A percentile compares a stretch with the other conserved stretches of the same genome.
These are phyloP conservation scores for Nitzschia inconspicua DNA, from an alignment of 108 stramenopile genomes.

Conservation along the genomic window DNA sequence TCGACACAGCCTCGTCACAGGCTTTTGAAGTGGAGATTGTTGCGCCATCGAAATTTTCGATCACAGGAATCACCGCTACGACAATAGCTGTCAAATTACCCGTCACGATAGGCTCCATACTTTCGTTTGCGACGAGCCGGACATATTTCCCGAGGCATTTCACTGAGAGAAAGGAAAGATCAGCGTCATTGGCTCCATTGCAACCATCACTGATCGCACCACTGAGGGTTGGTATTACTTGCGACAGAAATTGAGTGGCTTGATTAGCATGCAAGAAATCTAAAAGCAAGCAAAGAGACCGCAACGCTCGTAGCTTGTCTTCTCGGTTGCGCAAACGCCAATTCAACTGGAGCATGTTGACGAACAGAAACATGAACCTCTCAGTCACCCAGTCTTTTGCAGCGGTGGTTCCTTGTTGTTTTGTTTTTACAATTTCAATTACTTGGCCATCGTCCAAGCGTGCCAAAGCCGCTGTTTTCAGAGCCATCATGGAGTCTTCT, in stretches of 20 bases:
- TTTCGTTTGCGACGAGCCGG: conserved; percentile 40
- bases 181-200: background rate
- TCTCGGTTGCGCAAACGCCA: conserved; percentile 40
- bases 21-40: conserved; percentile 3
- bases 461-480: conserved; percentile 28
- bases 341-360: conserved; percentile 62
- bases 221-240: conserved; percentile 67
- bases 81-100: conserved; percentile 71
- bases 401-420: background rate
- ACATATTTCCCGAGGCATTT: conserved; percentile 59
- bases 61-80: conserved; percentile 71
- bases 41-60: conserved; percentile 23
- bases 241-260: conserved; percentile 70
- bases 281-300: conserved; percentile 50
- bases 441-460: background rate
- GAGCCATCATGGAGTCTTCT: conserved; percentile 32
- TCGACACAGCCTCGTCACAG: conserved; percentile 40
- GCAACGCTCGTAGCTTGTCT: conserved; percentile 53
- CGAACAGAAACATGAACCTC: conserved; percentile 78
- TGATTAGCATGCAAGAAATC: conserved; percentile 42
- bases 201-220: conserved; percentile 51
- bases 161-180: conserved; percentile 52
- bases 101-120: conserved; percentile 43
- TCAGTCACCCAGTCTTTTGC: conserved; percentile 57
- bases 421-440: background rate